phyloP scores from a whole-genome alignment of 306 rosid species.

The Citrullus mucosospermus region DNA sequence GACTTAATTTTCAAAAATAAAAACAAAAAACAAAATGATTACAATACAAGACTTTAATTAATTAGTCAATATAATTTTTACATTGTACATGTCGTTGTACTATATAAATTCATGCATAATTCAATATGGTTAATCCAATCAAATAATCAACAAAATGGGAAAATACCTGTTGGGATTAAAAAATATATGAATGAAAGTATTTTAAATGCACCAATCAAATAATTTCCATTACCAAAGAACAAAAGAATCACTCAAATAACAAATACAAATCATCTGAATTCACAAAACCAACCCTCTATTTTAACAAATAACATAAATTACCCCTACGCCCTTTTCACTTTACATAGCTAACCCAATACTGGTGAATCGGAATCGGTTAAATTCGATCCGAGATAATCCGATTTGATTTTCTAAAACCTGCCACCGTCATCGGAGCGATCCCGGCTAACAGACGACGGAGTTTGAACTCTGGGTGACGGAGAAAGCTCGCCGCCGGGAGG shows the following conservation, averaged over 20 bases:
- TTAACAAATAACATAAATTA: not conserved
- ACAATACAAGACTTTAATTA: too few relatives aligned
- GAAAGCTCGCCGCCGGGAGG: slow-evolving; percentile 54
- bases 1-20: too few relatives aligned
- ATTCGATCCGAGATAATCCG: not conserved
- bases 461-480: slow-evolving; percentile 25
- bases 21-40: too few relatives aligned
- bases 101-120: too few relatives aligned
- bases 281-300: not conserved
- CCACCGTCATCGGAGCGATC: not conserved
- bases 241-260: not conserved
- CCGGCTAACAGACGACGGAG: slow-evolving; percentile 15
- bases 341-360: not conserved
- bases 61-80: too few relatives aligned
- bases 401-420: not conserved
- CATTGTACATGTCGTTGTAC: too few relatives aligned
- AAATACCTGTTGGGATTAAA: too few relatives aligned
- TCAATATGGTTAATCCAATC: too few relatives aligned
- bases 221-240: not conserved
- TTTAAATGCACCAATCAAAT: not conserved
- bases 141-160: too few relatives aligned
- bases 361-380: not conserved
- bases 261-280: not conserved
- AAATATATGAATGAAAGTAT: not conserved
- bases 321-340: not conserved